A percentile compares a stretch with the other conserved stretches of the same genome.
Conservation (phyloP, 1,284 basidiomycete species). For the Phellopilus nigrolimitatus region DNA sequence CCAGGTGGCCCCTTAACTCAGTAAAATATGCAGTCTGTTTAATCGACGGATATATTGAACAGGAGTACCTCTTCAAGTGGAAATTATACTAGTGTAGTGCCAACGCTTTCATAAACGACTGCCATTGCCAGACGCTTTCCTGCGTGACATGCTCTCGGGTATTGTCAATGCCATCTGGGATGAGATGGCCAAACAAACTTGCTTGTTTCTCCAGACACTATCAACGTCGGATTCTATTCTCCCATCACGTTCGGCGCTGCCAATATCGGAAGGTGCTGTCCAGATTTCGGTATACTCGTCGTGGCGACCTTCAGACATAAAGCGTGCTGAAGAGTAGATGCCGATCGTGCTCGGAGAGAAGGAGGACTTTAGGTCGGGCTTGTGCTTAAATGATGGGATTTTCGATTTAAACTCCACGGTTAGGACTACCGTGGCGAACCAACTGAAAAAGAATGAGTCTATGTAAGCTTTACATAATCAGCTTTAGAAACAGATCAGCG, state of each 20-base stretch:
- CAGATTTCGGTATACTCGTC: slow-evolving; percentile 56
- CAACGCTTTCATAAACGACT: slow-evolving; percentile 4
- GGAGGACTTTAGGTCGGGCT: slow-evolving; percentile 26
- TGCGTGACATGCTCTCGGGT: slow-evolving; percentile 26
- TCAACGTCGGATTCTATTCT: slow-evolving; percentile 4
- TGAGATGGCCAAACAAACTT: slow-evolving; percentile 56
- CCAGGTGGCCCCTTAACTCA: no score
- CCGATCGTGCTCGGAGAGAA: slow-evolving; percentile 47
- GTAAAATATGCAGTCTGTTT: no score
- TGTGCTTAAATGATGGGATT: slow-evolving; percentile 33
- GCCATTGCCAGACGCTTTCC: no score
- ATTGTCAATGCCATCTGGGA: slow-evolving; percentile 55
- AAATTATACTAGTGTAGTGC: no score
- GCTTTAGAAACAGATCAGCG: neutral
- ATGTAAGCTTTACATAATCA: no score
- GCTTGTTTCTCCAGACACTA: slow-evolving; percentile 47
- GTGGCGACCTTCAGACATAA: slow-evolving; percentile 50
- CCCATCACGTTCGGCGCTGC: slow-evolving; percentile 21
- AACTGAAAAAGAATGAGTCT: no score
- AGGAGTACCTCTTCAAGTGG: no score
- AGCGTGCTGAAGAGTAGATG: slow-evolving; percentile 45
- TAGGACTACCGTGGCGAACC: slow-evolving; percentile 57
- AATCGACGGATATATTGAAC: no score
- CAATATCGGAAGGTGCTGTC: slow-evolving; percentile 52
- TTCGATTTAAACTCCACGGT: slow-evolving; percentile 56